Conservation (phyloP, 345 rosid species). For the Salix brachista region DNA sequence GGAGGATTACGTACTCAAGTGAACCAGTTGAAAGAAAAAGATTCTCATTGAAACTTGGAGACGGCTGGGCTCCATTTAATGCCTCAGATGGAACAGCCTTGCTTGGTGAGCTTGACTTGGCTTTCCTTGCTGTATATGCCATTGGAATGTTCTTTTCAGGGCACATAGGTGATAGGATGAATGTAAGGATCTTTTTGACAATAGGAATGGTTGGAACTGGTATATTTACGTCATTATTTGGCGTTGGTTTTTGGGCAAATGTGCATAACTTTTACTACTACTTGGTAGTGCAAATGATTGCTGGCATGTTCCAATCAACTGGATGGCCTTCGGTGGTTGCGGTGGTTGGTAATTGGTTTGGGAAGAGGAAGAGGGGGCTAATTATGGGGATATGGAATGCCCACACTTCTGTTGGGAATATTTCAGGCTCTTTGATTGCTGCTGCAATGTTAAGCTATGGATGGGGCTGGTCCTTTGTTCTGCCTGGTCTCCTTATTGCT, state of each 20-base stretch:
- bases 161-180: slow-evolving; percentile 82
- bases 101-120: slow-evolving; percentile 85
- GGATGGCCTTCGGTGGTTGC: slow-evolving; percentile 99
- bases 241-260: slow-evolving; percentile 72
- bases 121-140: slow-evolving; percentile 77
- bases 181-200: slow-evolving; percentile 71
- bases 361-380: slow-evolving; percentile 86
- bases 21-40: slow-evolving; percentile 25
- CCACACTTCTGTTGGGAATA: slow-evolving; percentile 88
- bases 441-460: slow-evolving; percentile 66
- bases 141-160: slow-evolving; percentile 88
- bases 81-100: slow-evolving; percentile 61
- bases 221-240: slow-evolving; percentile 71
- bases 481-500: slow-evolving; percentile 64
- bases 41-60: slow-evolving; percentile 33
- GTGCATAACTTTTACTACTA: slow-evolving; percentile 70
- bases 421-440: slow-evolving; percentile 76
- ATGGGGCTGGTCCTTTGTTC: slow-evolving; percentile 98
- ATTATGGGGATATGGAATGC: slow-evolving; percentile 99
- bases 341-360: slow-evolving; percentile 89
- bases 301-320: slow-evolving; percentile 86
- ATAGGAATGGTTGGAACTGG: slow-evolving; percentile 92
- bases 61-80: slow-evolving; percentile 91
- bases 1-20: slow-evolving; percentile 24
- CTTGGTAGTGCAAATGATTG: slow-evolving; percentile 63